phyloP scores from a whole-genome alignment of 2,329 filamentous ascomycete genomes.

The Leptographium galeiforme region DNA sequence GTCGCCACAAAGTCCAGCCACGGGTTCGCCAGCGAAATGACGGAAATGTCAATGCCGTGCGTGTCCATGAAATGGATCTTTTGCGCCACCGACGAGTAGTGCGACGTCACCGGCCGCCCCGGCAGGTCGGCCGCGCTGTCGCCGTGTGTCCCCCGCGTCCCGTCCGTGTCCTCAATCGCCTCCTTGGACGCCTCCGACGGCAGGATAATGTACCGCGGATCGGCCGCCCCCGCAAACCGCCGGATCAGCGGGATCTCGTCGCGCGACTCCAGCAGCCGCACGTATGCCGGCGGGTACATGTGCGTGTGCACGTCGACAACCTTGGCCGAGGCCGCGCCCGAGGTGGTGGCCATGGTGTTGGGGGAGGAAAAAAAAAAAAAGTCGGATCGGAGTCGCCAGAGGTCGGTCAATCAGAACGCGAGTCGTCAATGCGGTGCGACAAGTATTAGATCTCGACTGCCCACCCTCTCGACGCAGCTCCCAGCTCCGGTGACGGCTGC shows the following conservation, averaged over 20 bases:
- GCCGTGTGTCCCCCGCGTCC: neutral
- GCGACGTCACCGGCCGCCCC: conserved; percentile 68
- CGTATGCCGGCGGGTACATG: conserved; percentile 54
- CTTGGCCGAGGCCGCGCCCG: conserved; percentile 12
- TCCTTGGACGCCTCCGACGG: conserved; percentile 20
- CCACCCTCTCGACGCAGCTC: too few species aligned
- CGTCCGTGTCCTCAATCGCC: conserved; percentile 31
- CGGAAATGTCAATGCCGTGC: conserved; percentile 69
- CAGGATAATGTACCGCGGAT: conserved; percentile 54
- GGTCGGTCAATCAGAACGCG: too few species aligned
- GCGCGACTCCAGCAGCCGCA: conserved; percentile 45
- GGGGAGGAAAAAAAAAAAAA: neutral
- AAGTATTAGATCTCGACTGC: too few species aligned
- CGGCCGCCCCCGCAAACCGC: conserved; percentile 36
- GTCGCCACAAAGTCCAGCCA: conserved; percentile 76
- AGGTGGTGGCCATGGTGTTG: neutral
- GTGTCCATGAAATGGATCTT: conserved; percentile 82
- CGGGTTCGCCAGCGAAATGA: conserved; percentile 82
- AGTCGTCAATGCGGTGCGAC: too few species aligned
- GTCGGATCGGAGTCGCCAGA: too few species aligned
- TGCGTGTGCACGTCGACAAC: conserved; percentile 58
- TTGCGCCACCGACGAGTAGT: conserved; percentile 66
- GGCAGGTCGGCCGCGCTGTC: conserved; percentile 29
- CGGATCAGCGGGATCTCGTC: conserved; percentile 57
- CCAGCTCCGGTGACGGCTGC: too few species aligned